phyloP scores from a whole-genome alignment of 2,329 filamentous ascomycete genomes.

The Mycosphaerella arachidis region DNA sequence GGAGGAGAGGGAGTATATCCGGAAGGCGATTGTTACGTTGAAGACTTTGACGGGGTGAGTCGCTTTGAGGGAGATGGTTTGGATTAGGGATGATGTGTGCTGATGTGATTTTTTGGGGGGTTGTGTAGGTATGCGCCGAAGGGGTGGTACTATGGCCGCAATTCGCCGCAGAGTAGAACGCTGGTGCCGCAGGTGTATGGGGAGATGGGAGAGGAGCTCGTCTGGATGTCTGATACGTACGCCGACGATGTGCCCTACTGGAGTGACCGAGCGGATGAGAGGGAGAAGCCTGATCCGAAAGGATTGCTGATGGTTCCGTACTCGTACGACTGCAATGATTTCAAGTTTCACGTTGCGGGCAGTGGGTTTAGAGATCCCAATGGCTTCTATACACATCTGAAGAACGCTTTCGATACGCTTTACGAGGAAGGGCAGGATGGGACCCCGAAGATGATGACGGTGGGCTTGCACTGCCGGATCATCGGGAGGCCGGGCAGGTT shows the following conservation, averaged over 20 bases:
- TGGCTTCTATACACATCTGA: constrained; percentile 46
- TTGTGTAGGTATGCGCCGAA: constrained; percentile 40
- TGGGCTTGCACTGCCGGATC: constrained; percentile 52
- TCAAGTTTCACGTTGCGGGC: constrained; percentile 41
- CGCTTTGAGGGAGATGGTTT: too few species aligned
- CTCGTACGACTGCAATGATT: constrained; percentile 53
- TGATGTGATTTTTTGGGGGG: too few species aligned
- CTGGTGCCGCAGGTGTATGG: constrained; percentile 49
- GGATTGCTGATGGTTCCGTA: constrained; percentile 48
- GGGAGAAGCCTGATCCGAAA: constrained; percentile 36
- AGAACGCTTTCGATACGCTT: constrained; percentile 52
- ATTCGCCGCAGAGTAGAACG: constrained; percentile 42
- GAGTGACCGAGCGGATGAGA: constrained; percentile 49
- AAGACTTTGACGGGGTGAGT: constrained; percentile 41
- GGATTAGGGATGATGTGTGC: too few species aligned
- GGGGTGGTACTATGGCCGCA: constrained; percentile 49
- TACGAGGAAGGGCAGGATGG: constrained; percentile 51
- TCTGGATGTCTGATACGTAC: constrained; percentile 50
- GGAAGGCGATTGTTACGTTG: constrained; percentile 38
- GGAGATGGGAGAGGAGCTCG: constrained; percentile 47
- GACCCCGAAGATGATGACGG: constrained; percentile 55
- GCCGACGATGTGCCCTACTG: constrained; percentile 54
- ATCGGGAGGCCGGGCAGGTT: constrained; percentile 51
- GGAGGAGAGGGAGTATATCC: constrained; percentile 47
- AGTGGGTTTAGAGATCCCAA: constrained; percentile 45